Evolutionary conservation across 768 basidiomycete genomes (phyloP).

Genomic region (Hirschioporus abietinus): DNA sequence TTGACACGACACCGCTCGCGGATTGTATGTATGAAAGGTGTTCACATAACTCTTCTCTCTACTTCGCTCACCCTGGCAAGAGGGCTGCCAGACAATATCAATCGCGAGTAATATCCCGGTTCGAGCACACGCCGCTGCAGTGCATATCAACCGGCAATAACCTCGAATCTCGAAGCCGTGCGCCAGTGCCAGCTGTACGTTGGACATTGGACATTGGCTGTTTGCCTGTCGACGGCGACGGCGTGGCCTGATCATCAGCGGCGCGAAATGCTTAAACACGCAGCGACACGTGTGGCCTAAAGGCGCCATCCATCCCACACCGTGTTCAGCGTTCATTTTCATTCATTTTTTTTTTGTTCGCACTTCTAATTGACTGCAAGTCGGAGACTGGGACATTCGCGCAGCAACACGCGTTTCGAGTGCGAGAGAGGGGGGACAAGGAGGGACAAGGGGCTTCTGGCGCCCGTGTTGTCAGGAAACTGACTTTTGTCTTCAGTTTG

Average conservation of each 20-base stretch:
- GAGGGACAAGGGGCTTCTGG: not conserved
- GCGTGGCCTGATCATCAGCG: not conserved
- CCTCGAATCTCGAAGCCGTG: not conserved
- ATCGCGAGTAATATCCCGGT: not conserved
- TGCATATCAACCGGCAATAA: not conserved
- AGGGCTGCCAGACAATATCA: not conserved
- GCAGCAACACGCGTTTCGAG: not conserved
- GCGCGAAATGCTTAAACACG: no score
- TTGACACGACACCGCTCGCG: not conserved
- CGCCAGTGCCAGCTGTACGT: not conserved
- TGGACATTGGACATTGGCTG: not conserved
- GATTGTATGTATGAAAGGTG: not conserved
- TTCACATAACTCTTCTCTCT: not conserved
- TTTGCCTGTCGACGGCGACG: not conserved
- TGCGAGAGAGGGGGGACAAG: not conserved
- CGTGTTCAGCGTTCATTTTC: not conserved
- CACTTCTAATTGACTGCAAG: not conserved
- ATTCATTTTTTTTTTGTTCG: not conserved
- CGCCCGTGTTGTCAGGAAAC: not conserved
- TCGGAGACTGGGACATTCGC: not conserved
- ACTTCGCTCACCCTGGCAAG: not conserved
- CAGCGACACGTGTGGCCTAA: not conserved
- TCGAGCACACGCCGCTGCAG: not conserved
- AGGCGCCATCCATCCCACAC: not conserved
- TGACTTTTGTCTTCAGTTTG: no score